Conservation (phyloP, 2,329 filamentous ascomycete genomes). For the Scorias spongiosa region DNA sequence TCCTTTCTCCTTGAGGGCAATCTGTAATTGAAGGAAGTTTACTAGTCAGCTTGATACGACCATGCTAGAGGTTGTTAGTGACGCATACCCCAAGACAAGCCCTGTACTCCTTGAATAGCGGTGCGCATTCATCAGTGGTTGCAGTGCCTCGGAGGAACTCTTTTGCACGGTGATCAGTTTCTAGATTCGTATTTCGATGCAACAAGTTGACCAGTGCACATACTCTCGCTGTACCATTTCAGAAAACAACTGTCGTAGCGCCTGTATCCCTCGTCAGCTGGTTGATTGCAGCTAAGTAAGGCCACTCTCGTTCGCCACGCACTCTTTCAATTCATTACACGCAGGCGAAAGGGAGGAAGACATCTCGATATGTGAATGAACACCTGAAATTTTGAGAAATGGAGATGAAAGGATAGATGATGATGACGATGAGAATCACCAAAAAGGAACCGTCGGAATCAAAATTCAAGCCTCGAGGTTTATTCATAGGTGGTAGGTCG, state of each 20-base stretch:
- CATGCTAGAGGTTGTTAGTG: neutral
- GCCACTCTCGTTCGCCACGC: slow-evolving; percentile 19
- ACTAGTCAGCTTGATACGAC: neutral
- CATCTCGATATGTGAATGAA: slow-evolving; percentile 37
- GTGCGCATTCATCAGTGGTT: slow-evolving; percentile 71
- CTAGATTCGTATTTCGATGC: no score
- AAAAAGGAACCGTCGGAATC: no score
- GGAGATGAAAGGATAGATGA: no score
- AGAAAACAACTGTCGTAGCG: slow-evolving; percentile 95
- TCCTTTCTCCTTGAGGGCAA: slow-evolving; percentile 71
- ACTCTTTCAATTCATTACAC: slow-evolving; percentile 96
- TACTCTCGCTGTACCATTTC: slow-evolving; percentile 99
- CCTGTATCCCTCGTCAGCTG: slow-evolving; percentile 30
- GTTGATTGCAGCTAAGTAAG: neutral
- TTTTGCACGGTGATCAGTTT: slow-evolving; percentile 5
- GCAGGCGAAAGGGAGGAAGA: slow-evolving; percentile 88
- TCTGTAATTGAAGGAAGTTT: slow-evolving; percentile 36
- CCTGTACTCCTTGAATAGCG: slow-evolving; percentile 78
- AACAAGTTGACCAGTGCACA: slow-evolving; percentile 16
- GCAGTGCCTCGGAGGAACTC: slow-evolving; percentile 83
- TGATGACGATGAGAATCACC: no score
- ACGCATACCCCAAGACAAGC: slow-evolving; percentile 61
- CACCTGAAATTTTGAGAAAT: no score
- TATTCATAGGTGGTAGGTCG: no score
- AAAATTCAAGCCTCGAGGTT: no score